Conservation (phyloP, 257 asterid species). For the Penstemon newberryi region DNA sequence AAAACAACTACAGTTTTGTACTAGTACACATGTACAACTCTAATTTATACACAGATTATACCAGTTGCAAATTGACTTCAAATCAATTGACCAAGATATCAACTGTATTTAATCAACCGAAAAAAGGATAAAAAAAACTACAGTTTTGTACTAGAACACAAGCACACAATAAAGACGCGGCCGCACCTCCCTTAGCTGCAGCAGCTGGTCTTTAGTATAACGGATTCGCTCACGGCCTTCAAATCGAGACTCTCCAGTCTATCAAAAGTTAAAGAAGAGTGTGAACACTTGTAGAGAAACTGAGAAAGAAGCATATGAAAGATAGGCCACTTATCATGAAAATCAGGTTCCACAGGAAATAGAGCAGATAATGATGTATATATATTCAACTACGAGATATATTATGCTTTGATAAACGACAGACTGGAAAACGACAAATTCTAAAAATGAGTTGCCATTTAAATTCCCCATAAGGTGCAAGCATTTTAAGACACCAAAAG, state of each 20-base stretch:
- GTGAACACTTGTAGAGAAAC: background rate
- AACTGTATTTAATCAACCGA: background rate
- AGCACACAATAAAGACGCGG: constrained; percentile 7
- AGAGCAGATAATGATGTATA: background rate
- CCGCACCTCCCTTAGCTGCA: constrained; percentile 56
- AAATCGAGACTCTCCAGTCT: constrained; percentile 54
- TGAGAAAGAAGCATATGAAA: background rate
- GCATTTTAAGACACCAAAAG: background rate
- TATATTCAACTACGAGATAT: background rate
- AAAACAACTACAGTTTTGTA: background rate
- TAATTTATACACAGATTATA: background rate
- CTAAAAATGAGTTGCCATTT: background rate
- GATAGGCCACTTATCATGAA: background rate
- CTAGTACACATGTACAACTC: background rate
- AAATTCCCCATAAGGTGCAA: background rate
- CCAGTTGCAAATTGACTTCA: constrained; percentile 21
- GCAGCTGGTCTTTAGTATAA: constrained; percentile 51
- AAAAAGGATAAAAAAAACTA: background rate
- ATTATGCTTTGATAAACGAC: background rate
- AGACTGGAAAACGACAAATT: background rate
- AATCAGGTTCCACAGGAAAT: background rate
- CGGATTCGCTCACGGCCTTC: constrained; percentile 48
- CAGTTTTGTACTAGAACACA: background rate
- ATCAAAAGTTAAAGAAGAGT: constrained; percentile 8
- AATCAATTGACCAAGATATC: constrained; percentile 4